A percentile compares a stretch with the other conserved stretches of the same genome.
These are phyloP conservation scores for Clavaria fumosa DNA, from an alignment of 768 basidiomycete species.

Conservation along the genomic window DNA sequence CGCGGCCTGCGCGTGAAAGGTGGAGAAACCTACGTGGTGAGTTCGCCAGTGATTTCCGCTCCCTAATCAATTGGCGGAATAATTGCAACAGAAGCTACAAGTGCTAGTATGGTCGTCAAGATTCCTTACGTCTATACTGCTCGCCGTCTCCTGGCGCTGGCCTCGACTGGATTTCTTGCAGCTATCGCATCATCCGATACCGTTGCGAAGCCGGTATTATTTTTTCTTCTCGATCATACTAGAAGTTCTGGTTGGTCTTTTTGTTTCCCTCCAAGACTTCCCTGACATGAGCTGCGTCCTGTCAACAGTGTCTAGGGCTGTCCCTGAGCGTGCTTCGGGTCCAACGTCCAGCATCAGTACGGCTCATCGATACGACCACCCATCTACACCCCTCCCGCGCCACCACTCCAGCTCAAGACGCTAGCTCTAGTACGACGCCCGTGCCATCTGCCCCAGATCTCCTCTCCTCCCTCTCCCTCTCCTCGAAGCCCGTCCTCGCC, in stretches of 20 bases:
- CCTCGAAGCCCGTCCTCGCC: slow-evolving; percentile 41
- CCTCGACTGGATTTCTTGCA: slow-evolving; percentile 26
- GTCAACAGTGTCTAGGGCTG: no score
- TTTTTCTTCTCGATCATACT: slow-evolving; percentile 31
- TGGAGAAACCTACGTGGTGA: slow-evolving; percentile 46
- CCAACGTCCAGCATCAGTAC: slow-evolving; percentile 55
- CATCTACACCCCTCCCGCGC: slow-evolving; percentile 29
- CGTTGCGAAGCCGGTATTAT: slow-evolving; percentile 26
- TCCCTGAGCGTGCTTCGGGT: slow-evolving; percentile 45
- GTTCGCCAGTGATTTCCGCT: slow-evolving; percentile 15
- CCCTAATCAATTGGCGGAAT: no score
- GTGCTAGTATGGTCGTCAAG: slow-evolving; percentile 42
- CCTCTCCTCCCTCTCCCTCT: slow-evolving; percentile 46
- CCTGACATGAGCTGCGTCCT: no score
- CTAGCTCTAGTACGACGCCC: slow-evolving; percentile 9
- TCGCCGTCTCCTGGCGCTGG: slow-evolving; percentile 27
- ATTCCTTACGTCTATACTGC: slow-evolving; percentile 30
- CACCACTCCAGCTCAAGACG: slow-evolving; percentile 18
- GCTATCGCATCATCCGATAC: slow-evolving; percentile 22
- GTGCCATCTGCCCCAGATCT: slow-evolving; percentile 35
- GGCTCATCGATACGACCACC: slow-evolving; percentile 44
- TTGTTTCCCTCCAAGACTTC: no score
- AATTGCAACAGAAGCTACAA: slow-evolving; percentile 45
- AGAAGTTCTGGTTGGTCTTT: no score
- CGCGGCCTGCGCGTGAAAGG: slow-evolving; percentile 55